phyloP scores from a whole-genome alignment of 1,284 basidiomycete genomes.

The Peniophora sp. region DNA sequence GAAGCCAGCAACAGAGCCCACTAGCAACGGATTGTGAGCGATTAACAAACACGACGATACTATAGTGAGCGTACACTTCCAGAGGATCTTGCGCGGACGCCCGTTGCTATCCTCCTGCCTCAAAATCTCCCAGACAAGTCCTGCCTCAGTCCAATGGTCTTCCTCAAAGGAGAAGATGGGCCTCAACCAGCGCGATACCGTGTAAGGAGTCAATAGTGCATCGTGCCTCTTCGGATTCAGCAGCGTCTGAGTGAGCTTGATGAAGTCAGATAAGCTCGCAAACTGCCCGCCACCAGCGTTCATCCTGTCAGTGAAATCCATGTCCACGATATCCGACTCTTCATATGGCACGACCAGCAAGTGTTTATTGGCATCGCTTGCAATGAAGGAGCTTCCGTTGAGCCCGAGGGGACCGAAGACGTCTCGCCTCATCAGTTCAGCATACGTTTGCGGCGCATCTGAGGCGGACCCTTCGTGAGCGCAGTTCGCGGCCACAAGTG shows the following conservation, averaged over 20 bases:
- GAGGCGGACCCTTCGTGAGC: constrained; percentile 14
- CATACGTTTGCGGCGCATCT: constrained; percentile 23
- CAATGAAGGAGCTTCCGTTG: constrained; percentile 29
- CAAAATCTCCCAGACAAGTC: constrained; percentile 42
- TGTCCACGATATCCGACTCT: constrained; percentile 23
- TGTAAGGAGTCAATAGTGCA: constrained; percentile 27
- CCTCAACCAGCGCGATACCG: constrained; percentile 35
- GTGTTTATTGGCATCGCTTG: constrained; percentile 18
- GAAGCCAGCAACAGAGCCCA: constrained; percentile 36
- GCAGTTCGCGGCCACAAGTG: constrained; percentile 34
- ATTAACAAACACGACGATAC: not conserved
- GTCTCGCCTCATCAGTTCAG: constrained; percentile 35
- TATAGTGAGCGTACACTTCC: constrained; percentile 18
- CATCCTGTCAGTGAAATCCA: constrained; percentile 28
- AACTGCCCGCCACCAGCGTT: constrained; percentile 43
- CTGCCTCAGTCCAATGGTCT: constrained; percentile 33
- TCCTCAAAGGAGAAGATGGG: constrained; percentile 30
- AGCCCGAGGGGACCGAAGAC: constrained; percentile 14
- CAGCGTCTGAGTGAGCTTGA: constrained; percentile 31
- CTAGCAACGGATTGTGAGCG: constrained; percentile 16
- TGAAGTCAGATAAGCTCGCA: constrained; percentile 36
- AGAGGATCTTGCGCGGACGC: constrained; percentile 28
- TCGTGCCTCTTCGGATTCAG: constrained; percentile 31
- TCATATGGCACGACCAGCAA: constrained; percentile 27
- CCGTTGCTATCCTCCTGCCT: constrained; percentile 24